A percentile compares a stretch with the other conserved stretches of the same genome.
Conservation (phyloP, 306 rosid species). For the Dicorynia guianensis region DNA sequence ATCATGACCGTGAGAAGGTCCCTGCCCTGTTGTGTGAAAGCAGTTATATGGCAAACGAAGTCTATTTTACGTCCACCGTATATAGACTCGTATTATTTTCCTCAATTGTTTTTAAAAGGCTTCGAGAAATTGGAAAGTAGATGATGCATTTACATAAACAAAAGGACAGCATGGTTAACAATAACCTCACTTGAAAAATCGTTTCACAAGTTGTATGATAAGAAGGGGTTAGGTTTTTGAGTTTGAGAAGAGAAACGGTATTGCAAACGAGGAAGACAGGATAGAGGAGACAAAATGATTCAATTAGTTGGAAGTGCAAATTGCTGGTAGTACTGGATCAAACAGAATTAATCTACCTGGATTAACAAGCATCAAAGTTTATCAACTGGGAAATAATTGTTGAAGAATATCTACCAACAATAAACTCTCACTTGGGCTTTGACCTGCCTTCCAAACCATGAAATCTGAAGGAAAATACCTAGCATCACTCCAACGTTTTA, state of each 20-base stretch:
- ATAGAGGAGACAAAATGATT: neutral
- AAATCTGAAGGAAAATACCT: slow-evolving; percentile 72
- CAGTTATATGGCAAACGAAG: too few species aligned
- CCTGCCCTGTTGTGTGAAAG: too few species aligned
- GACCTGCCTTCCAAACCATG: slow-evolving; percentile 77
- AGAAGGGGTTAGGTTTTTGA: neutral
- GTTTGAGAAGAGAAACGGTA: neutral
- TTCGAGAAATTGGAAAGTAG: too few species aligned
- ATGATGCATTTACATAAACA: too few species aligned
- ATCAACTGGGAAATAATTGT: slow-evolving; percentile 34
- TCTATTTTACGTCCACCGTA: too few species aligned
- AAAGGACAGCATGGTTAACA: too few species aligned
- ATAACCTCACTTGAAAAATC: too few species aligned
- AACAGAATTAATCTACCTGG: slow-evolving; percentile 27
- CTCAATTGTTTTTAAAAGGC: too few species aligned
- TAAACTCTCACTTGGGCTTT: slow-evolving; percentile 54
- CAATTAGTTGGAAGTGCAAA: slow-evolving; percentile 23
- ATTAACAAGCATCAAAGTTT: slow-evolving; percentile 17
- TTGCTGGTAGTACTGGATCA: slow-evolving; percentile 24
- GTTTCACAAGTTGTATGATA: neutral
- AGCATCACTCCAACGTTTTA: slow-evolving; percentile 78
- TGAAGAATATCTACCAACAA: slow-evolving; percentile 57
- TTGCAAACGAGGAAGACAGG: neutral
- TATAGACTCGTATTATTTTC: too few species aligned
- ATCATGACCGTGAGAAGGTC: too few species aligned